A percentile compares a stretch with the other conserved stretches of the same genome.
phyloP scores from a whole-genome alignment of 257 asterid genomes.

The Jasminum sambac region DNA sequence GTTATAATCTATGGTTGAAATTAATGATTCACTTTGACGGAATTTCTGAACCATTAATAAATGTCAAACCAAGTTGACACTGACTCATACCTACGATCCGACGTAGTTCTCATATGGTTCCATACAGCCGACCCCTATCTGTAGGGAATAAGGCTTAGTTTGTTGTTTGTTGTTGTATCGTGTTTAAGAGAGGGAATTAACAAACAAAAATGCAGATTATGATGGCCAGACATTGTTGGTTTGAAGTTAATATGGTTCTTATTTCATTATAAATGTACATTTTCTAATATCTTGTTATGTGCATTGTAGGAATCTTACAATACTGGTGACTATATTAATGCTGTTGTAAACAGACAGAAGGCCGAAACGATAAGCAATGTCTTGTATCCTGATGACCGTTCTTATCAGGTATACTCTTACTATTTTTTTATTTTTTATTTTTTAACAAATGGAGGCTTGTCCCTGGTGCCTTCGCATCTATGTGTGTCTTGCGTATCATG shows the following conservation, averaged over 20 bases:
- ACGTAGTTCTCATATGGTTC: too few species aligned
- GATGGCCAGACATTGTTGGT: not conserved
- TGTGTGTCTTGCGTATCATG: not conserved
- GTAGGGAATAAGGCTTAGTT: too few species aligned
- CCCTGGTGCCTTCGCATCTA: not conserved
- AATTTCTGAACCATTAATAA: too few species aligned
- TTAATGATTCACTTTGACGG: too few species aligned
- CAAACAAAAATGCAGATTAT: not conserved
- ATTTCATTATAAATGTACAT: not conserved
- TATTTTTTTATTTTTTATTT: too few species aligned
- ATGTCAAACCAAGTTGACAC: too few species aligned
- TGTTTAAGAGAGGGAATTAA: not conserved
- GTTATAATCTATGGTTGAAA: not conserved
- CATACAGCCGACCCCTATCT: too few species aligned
- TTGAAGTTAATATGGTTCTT: not conserved
- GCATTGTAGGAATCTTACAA: slow-evolving; percentile 45
- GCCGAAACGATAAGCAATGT: slow-evolving; percentile 54
- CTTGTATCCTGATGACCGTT: slow-evolving; percentile 55
- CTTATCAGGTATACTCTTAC: slow-evolving; percentile 57
- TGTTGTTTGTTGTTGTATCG: too few species aligned
- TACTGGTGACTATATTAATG: slow-evolving; percentile 54
- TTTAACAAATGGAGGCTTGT: not conserved
- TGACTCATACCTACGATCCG: too few species aligned
- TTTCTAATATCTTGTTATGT: not conserved
- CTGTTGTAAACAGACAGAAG: slow-evolving; percentile 46